A percentile compares a stretch with the other conserved stretches of the same genome.
These are phyloP conservation scores for Puccinia coronata DNA, from an alignment of 1,284 basidiomycete species.

Conservation along the genomic window DNA sequence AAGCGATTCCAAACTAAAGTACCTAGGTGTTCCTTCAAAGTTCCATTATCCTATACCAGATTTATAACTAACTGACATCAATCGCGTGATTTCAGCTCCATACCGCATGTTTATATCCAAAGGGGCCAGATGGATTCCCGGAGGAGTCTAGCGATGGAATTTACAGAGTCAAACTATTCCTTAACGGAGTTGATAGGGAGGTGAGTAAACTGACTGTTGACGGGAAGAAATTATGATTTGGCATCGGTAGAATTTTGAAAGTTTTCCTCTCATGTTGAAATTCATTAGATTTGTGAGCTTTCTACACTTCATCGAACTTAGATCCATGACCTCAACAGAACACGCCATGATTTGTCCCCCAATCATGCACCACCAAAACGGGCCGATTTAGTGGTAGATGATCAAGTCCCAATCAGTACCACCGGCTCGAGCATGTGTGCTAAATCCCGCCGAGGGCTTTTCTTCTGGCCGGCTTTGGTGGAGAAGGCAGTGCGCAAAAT, in stretches of 20 bases:
- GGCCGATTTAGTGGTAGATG: slow-evolving; percentile 40
- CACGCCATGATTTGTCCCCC: background rate
- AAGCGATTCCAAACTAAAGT: slow-evolving; percentile 35
- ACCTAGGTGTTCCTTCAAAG: background rate
- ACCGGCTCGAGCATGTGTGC: slow-evolving; percentile 27
- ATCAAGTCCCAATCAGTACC: slow-evolving; percentile 23
- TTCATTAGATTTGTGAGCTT: slow-evolving; percentile 31
- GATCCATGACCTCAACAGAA: background rate
- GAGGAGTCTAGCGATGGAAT: slow-evolving; percentile 17
- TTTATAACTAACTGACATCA: background rate
- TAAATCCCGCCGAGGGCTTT: slow-evolving; percentile 27
- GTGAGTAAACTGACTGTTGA: background rate
- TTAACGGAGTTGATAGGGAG: slow-evolving; percentile 39
- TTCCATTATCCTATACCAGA: background rate
- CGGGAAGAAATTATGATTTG: background rate
- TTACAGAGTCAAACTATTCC: slow-evolving; percentile 38
- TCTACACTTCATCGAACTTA: background rate
- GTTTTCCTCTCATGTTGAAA: background rate
- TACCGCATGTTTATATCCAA: slow-evolving; percentile 35
- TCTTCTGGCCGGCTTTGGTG: slow-evolving; percentile 40
- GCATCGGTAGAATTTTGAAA: background rate
- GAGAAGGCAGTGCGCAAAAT: slow-evolving; percentile 39
- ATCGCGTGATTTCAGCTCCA: slow-evolving; percentile 14
- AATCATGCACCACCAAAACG: background rate
- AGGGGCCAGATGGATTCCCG: slow-evolving; percentile 28